Evolutionary conservation across 2,329 filamentous ascomycete species (phyloP).

Genomic region (Diatrype stigma): DNA sequence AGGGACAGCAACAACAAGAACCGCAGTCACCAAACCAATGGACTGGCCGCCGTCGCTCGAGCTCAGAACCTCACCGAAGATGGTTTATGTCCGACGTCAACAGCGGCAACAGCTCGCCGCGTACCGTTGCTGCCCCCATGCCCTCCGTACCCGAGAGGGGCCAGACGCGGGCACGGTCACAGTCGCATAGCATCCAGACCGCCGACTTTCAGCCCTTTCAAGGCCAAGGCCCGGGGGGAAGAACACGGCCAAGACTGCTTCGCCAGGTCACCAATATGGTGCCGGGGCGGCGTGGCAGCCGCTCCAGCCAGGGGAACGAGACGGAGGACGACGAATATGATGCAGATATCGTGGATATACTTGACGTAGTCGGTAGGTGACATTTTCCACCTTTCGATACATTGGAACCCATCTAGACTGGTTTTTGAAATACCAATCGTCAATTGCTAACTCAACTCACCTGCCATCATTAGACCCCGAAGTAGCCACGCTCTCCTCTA

Average conservation of each 20-base stretch:
- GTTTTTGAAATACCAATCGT: no score
- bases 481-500: slow-evolving; percentile 74
- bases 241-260: background rate
- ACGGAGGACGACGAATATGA: background rate
- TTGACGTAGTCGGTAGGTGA: background rate
- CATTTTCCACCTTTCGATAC: no score
- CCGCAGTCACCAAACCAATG: background rate
- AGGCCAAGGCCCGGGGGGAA: background rate
- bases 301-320: background rate
- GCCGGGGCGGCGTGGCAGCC: background rate
- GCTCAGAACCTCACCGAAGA: background rate
- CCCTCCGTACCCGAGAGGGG: background rate
- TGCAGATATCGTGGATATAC: background rate
- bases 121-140: background rate
- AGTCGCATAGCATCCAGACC: background rate
- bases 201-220: background rate
- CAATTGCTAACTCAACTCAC: background rate
- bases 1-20: background rate
- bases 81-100: background rate
- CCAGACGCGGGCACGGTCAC: background rate
- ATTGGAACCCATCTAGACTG: no score
- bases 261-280: background rate
- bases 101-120: background rate
- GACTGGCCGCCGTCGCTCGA: background rate
- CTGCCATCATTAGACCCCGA: slow-evolving; percentile 61